A percentile compares a stretch with the other conserved stretches of the same genome.
phyloP scores from a whole-genome alignment of 2,329 filamentous ascomycete genomes.

The Pezicula carpinea region DNA sequence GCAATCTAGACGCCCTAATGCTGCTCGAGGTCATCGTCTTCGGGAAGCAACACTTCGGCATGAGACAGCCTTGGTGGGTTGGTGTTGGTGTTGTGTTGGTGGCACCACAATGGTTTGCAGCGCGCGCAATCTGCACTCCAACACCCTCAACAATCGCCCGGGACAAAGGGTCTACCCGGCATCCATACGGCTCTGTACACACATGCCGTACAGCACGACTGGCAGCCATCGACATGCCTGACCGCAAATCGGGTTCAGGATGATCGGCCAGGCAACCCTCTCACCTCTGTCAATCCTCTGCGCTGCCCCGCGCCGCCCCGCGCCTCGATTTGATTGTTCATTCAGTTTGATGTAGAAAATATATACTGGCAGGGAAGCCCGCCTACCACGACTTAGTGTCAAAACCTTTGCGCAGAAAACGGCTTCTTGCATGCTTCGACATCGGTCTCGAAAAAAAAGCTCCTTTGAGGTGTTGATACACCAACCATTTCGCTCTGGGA shows the following conservation, averaged over 20 bases:
- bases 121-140: constrained; percentile 6
- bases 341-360: too few relatives aligned
- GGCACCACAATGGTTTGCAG: too few relatives aligned
- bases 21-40: constrained; percentile 19
- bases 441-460: background rate
- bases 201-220: background rate
- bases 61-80: constrained; percentile 10
- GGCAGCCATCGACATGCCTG: background rate
- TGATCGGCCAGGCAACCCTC: too few relatives aligned
- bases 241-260: too few relatives aligned
- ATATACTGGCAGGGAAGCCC: background rate
- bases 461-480: background rate
- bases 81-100: constrained; percentile 6
- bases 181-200: background rate
- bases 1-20: constrained; percentile 10
- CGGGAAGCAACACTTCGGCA: constrained; percentile 19
- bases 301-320: too few relatives aligned
- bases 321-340: too few relatives aligned
- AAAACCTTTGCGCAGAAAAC: constrained; percentile 3
- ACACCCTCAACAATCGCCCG: background rate
- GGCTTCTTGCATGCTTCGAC: constrained; percentile 16
- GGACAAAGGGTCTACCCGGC: background rate
- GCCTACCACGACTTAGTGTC: background rate
- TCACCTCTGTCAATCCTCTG: too few relatives aligned
- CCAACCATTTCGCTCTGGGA: constrained; percentile 5